phyloP scores from a whole-genome alignment of 495 filamentous ascomycete species.

The Penicillium paradoxum region DNA sequence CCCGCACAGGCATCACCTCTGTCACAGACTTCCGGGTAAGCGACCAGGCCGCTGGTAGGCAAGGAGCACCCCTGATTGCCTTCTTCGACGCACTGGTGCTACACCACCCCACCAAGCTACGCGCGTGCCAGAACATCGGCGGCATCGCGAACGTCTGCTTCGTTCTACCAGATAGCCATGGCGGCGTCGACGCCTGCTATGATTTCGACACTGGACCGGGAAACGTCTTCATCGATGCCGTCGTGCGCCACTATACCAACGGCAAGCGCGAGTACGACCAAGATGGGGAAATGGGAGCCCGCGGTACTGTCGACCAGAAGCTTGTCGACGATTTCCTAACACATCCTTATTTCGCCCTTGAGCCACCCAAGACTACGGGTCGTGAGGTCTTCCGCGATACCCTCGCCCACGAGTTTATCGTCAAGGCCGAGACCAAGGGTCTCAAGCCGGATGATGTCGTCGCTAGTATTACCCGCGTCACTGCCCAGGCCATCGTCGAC shows the following conservation, averaged over 20 bases:
- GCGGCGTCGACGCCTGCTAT: constrained; percentile 42
- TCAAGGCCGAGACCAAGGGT: constrained; percentile 38
- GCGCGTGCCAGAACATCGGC: constrained; percentile 56
- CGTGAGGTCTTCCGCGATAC: constrained; percentile 56
- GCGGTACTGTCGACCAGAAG: constrained; percentile 47
- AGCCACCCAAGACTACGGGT: constrained; percentile 54
- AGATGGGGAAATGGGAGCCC: constrained; percentile 49
- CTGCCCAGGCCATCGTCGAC: constrained; percentile 51
- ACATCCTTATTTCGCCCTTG: constrained; percentile 44
- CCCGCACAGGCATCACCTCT: constrained; percentile 40
- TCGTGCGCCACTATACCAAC: constrained; percentile 33
- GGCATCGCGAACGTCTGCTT: constrained; percentile 58
- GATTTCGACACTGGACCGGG: constrained; percentile 50
- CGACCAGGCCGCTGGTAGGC: constrained; percentile 42
- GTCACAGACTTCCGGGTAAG: constrained; percentile 44
- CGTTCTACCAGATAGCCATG: constrained; percentile 49
- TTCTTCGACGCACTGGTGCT: constrained; percentile 49
- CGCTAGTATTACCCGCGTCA: constrained; percentile 53
- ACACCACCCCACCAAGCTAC: constrained; percentile 51
- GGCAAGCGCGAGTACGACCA: constrained; percentile 33
- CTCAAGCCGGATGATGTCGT: constrained; percentile 46
- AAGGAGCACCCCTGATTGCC: constrained; percentile 43
- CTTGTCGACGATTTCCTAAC: constrained; percentile 50
- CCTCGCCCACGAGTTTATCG: constrained; percentile 43
- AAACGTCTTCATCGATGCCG: constrained; percentile 40